These are phyloP conservation scores for Cicer yamashitae DNA, from an alignment of 306 rosid species.

Conservation along the genomic window DNA sequence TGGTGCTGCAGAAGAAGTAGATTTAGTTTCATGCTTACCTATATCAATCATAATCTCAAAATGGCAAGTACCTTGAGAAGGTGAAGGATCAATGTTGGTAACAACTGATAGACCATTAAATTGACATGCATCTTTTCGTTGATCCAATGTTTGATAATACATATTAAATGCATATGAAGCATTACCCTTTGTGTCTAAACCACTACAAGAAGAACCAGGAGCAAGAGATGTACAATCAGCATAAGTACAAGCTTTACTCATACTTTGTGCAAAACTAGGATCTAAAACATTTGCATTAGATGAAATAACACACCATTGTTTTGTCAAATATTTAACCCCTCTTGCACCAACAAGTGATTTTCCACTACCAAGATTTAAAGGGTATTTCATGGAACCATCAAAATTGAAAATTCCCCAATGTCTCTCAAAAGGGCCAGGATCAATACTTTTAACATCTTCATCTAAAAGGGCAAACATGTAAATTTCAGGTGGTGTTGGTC, in stretches of 20 bases:
- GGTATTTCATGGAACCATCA: conserved; percentile 77
- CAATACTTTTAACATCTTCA: conserved; percentile 82
- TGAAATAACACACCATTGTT: conserved; percentile 86
- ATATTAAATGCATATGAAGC: conserved; percentile 89
- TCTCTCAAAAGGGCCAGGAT: conserved; percentile 88
- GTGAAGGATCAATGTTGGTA: conserved; percentile 70
- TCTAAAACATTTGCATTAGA: conserved; percentile 61
- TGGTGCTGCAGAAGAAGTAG: conserved; percentile 54
- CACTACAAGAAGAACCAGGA: conserved; percentile 74
- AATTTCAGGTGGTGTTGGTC: conserved; percentile 67
- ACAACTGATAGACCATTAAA: conserved; percentile 58
- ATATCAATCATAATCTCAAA: conserved; percentile 87
- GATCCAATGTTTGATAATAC: conserved; percentile 82
- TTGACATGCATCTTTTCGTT: conserved; percentile 63
- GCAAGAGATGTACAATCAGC: conserved; percentile 87
- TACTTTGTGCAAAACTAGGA: conserved; percentile 53
- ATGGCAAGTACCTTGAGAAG: conserved; percentile 55
- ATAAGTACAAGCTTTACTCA: conserved; percentile 72
- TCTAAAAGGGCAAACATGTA: conserved; percentile 77
- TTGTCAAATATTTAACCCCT: conserved; percentile 73
- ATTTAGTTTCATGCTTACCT: conserved; percentile 51
- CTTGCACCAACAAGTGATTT: conserved; percentile 65
- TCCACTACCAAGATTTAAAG: conserved; percentile 61
- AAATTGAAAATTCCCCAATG: conserved; percentile 89
- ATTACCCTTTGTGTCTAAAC: conserved; percentile 61